Percentiles rank a stretch among this genome's conserved stretches.
phyloP scores from a whole-genome alignment of 2,329 filamentous ascomycete genomes.

The Phialophora tarda region DNA sequence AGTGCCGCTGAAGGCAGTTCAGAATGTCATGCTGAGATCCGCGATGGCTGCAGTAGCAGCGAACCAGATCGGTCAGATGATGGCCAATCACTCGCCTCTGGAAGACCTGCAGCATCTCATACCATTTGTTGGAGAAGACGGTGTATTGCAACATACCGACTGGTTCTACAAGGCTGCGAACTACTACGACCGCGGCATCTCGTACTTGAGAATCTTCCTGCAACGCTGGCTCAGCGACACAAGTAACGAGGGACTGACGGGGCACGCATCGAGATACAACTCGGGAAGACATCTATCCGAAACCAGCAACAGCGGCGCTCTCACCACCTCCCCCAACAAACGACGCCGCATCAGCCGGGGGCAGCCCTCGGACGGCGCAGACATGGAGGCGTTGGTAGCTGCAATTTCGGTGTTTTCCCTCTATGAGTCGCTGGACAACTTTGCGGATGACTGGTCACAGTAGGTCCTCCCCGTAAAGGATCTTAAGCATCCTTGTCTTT shows the following conservation, averaged over 20 bases:
- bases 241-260: slow-evolving; percentile 28
- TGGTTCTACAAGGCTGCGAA: slow-evolving; percentile 66
- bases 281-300: slow-evolving; percentile 24
- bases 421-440: slow-evolving; percentile 71
- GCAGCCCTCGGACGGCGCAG: slow-evolving; percentile 37
- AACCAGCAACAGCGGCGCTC: slow-evolving; percentile 5
- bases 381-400: slow-evolving; percentile 66
- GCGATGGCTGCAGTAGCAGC: slow-evolving; percentile 49
- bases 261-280: slow-evolving; percentile 29
- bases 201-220: slow-evolving; percentile 52
- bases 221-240: slow-evolving; percentile 45
- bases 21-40: slow-evolving; percentile 45
- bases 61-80: slow-evolving; percentile 45
- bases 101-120: slow-evolving; percentile 32
- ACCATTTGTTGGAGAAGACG: slow-evolving; percentile 30
- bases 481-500: background rate
- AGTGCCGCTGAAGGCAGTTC: slow-evolving; percentile 47
- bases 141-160: slow-evolving; percentile 49
- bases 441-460: slow-evolving; percentile 65
- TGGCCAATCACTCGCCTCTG: slow-evolving; percentile 30
- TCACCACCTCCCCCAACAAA: slow-evolving; percentile 38
- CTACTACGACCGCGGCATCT: slow-evolving; percentile 65
- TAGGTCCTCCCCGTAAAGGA: slow-evolving; percentile 36
- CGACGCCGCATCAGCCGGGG: slow-evolving; percentile 47
- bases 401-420: slow-evolving; percentile 70